Evolutionary conservation across 2,329 filamentous ascomycete genomes (phyloP).

Genomic region (Pseudogymnoascus pannorum): DNA sequence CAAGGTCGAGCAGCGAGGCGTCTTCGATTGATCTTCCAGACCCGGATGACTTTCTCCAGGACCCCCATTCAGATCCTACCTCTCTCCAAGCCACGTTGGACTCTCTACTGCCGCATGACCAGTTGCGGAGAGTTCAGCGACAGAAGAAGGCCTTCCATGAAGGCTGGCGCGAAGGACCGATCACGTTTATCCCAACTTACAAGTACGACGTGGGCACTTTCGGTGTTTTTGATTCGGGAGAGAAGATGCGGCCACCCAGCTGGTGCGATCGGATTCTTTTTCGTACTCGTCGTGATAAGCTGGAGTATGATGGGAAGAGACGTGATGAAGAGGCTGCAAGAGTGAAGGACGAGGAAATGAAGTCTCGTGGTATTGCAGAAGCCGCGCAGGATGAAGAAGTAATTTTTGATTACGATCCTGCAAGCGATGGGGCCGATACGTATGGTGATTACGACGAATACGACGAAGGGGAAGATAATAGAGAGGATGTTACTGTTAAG

Average conservation of each 20-base stretch:
- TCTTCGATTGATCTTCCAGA: constrained; percentile 44
- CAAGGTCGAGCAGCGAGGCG: constrained; percentile 21
- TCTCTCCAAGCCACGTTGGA: constrained; percentile 84
- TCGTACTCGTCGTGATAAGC: constrained; percentile 64
- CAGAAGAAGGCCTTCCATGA: constrained; percentile 77
- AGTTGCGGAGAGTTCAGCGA: constrained; percentile 68
- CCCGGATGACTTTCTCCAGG: constrained; percentile 58
- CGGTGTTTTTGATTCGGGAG: constrained; percentile 86
- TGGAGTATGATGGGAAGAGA: constrained; percentile 55
- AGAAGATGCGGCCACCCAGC: constrained; percentile 85
- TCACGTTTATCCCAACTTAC: constrained; percentile 88
- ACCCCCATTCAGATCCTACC: constrained; percentile 68
- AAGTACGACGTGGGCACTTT: constrained; percentile 97
- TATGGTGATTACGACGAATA: constrained; percentile 42
- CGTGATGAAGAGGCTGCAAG: constrained; percentile 59
- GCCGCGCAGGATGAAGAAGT: constrained; percentile 72
- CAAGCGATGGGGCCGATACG: constrained; percentile 59
- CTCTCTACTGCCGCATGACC: constrained; percentile 83
- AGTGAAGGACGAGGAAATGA: constrained; percentile 79
- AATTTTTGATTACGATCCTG: constrained; percentile 84
- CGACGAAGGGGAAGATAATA: constrained; percentile 32
- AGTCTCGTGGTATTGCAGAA: constrained; percentile 65
- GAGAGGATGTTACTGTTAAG: constrained; percentile 46
- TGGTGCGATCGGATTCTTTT: constrained; percentile 96
- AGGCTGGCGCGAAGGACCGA: constrained; percentile 83